Percentiles rank a stretch among this genome's conserved stretches.
Conservation (phyloP, 78 protist genomes). For the Planoprotostelium fungivorum region DNA sequence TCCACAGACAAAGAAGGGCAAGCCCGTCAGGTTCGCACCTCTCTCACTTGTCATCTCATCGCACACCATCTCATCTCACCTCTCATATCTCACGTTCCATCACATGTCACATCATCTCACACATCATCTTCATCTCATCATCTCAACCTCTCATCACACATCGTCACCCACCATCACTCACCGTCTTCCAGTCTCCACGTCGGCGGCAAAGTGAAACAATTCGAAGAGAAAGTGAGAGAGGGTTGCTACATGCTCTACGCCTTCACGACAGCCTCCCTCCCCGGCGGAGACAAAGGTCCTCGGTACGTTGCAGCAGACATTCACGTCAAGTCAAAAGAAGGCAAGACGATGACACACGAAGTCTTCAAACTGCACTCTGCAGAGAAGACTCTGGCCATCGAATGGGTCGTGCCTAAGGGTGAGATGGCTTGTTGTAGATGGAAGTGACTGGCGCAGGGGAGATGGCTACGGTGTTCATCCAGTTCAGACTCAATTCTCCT, state of each 20-base stretch:
- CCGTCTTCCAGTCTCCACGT: neutral
- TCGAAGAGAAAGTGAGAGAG: neutral
- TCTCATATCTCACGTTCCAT: too few species aligned
- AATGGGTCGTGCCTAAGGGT: neutral
- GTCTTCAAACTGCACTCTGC: neutral
- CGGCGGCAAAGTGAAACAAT: neutral
- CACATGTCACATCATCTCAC: too few species aligned
- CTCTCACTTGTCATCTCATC: too few species aligned
- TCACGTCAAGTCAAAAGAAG: neutral
- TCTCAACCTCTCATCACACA: too few species aligned
- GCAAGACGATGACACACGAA: neutral
- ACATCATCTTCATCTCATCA: too few species aligned
- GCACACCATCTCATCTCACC: too few species aligned
- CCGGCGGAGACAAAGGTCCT: neutral
- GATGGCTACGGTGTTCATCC: neutral
- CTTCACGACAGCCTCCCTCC: neutral
- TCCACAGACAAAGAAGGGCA: neutral
- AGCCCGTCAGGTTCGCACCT: neutral
- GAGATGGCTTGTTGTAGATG: neutral
- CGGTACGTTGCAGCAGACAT: neutral
- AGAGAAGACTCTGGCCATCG: neutral
- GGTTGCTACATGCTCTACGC: neutral
- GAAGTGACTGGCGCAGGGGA: neutral
- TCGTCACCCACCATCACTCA: too few species aligned
- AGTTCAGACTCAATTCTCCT: neutral